Conservation (phyloP, 106 monocot species). For the Cymbidium sinense region DNA sequence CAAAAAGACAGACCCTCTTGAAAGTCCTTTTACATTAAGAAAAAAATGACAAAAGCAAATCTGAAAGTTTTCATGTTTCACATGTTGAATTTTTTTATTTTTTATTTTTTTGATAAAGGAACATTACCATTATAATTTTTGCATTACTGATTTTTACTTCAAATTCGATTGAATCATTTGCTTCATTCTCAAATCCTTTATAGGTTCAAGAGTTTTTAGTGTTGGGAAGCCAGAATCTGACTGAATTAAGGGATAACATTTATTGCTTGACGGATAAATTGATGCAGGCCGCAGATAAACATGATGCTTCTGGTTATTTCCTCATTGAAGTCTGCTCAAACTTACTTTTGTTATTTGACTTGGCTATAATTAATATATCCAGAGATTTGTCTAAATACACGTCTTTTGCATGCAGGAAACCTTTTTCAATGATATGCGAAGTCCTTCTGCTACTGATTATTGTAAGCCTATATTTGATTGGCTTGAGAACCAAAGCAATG, state of each 20-base stretch:
- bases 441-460: conserved; percentile 65
- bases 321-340: conserved; percentile 65
- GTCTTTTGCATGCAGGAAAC: conserved; percentile 42
- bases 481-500: conserved; percentile 50
- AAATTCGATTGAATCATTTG: neutral
- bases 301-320: conserved; percentile 88
- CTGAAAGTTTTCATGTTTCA: neutral
- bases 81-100: neutral
- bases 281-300: conserved; percentile 53
- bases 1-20: too few relatives aligned
- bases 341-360: neutral
- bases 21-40: too few relatives aligned
- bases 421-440: conserved; percentile 76
- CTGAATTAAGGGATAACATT: conserved; percentile 79
- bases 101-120: neutral
- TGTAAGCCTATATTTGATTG: conserved; percentile 75
- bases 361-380: neutral
- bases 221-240: conserved; percentile 64
- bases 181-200: conserved; percentile 6
- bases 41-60: too few relatives aligned
- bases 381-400: neutral
- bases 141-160: neutral
- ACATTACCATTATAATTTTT: neutral
- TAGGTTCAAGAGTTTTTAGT: conserved; percentile 93
- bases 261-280: conserved; percentile 77